A percentile compares a stretch with the other conserved stretches of the same genome.
These are phyloP conservation scores for Hypoxylon trugodes DNA, from an alignment of 495 filamentous ascomycete genomes.

Conservation along the genomic window DNA sequence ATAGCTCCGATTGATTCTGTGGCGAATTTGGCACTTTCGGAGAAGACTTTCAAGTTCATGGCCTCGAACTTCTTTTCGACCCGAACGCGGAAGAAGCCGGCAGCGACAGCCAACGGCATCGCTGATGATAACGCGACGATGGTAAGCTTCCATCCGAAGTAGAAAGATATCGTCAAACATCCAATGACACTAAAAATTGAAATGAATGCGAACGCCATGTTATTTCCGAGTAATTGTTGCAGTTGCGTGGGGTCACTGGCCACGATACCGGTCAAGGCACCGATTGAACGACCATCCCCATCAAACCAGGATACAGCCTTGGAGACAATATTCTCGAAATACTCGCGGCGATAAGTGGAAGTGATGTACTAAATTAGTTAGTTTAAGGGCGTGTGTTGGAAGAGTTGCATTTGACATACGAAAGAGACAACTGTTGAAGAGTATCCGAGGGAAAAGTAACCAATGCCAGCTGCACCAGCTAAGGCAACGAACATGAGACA, in stretches of 20 bases:
- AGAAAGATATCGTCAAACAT: constrained; percentile 59
- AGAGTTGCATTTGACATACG: constrained; percentile 40
- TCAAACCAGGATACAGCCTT: constrained; percentile 69
- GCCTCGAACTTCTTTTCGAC: constrained; percentile 63
- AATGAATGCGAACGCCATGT: constrained; percentile 60
- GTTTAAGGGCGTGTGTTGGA: not conserved
- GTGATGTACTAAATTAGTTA: constrained; percentile 53
- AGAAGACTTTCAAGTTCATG: constrained; percentile 61
- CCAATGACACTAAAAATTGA: constrained; percentile 59
- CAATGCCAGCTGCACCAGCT: constrained; percentile 57
- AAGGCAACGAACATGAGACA: constrained; percentile 71
- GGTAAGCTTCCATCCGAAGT: constrained; percentile 66
- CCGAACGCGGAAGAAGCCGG: constrained; percentile 60
- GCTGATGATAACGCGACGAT: constrained; percentile 58
- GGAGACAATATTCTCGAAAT: constrained; percentile 65
- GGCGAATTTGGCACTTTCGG: constrained; percentile 64
- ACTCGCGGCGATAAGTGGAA: constrained; percentile 64
- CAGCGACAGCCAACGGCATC: constrained; percentile 59
- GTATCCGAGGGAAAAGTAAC: constrained; percentile 63
- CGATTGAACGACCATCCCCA: constrained; percentile 56
- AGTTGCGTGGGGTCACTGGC: constrained; percentile 68
- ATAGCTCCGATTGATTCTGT: constrained; percentile 65
- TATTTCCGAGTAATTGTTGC: constrained; percentile 68
- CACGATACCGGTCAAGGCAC: constrained; percentile 60
- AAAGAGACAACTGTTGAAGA: constrained; percentile 61